These are phyloP conservation scores for Solanum corneliomulleri DNA, from an alignment of 257 asterid genomes.

Conservation along the genomic window DNA sequence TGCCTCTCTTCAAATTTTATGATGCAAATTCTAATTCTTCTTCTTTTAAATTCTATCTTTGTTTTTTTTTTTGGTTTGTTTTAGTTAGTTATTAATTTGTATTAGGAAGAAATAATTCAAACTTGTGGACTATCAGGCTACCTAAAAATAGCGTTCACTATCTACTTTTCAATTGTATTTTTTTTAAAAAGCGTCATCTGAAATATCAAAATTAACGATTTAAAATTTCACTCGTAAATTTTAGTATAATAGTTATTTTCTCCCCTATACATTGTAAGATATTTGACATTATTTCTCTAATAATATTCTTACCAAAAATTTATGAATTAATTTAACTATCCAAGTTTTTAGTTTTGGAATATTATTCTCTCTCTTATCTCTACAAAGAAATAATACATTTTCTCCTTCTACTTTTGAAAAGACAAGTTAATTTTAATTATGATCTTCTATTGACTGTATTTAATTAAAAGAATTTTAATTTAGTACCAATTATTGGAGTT, in stretches of 20 bases:
- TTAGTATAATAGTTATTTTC: not conserved
- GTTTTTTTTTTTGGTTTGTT: not conserved
- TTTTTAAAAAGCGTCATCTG: fast-evolving
- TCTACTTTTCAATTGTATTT: not conserved
- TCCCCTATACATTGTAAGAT: not conserved
- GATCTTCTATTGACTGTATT: not conserved
- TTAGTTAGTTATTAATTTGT: not conserved
- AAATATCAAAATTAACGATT: not conserved
- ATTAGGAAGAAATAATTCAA: not conserved
- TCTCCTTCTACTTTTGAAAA: not conserved
- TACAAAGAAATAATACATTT: not conserved
- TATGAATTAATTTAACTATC: not conserved
- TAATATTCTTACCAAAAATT: not conserved
- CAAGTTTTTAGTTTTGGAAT: not conserved
- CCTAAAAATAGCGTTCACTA: not conserved
- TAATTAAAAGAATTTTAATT: not conserved
- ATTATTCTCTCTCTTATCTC: not conserved
- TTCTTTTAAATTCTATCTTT: not conserved
- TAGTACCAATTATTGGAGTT: not conserved
- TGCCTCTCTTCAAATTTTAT: not conserved
- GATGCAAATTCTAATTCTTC: not conserved
- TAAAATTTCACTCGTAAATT: not conserved
- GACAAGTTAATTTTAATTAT: not conserved
- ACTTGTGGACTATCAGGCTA: not conserved
- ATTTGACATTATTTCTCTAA: not conserved